Conservation (phyloP, 768 basidiomycete species). For the Rhodotorula sphaerocarpa region DNA sequence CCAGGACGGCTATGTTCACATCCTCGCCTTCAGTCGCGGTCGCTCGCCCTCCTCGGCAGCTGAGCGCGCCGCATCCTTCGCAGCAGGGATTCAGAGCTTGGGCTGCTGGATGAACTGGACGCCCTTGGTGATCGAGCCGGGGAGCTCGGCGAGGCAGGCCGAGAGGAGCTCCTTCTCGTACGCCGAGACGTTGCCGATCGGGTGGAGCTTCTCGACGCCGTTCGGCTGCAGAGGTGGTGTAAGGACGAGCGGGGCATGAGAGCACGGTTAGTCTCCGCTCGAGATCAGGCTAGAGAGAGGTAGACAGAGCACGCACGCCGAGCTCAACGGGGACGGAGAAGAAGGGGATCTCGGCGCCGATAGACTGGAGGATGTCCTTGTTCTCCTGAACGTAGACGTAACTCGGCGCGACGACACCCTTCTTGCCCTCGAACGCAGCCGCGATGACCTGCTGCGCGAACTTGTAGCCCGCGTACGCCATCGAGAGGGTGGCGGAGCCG, state of each 20-base stretch:
- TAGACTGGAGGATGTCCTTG: slow-evolving; percentile 65
- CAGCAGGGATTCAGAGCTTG: slow-evolving; percentile 30
- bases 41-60: too few relatives aligned
- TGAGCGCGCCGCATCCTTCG: too few relatives aligned
- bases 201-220: slow-evolving; percentile 71
- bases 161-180: slow-evolving; percentile 68
- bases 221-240: slow-evolving; percentile 49
- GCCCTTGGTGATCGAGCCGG: slow-evolving; percentile 55
- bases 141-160: slow-evolving; percentile 72
- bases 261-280: background rate
- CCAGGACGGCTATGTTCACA: background rate
- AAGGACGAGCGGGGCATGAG: background rate
- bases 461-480: slow-evolving; percentile 60
- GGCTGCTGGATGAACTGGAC: slow-evolving; percentile 32
- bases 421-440: slow-evolving; percentile 79
- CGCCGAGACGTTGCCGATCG: slow-evolving; percentile 66
- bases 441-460: slow-evolving; percentile 75
- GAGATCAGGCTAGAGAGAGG: background rate
- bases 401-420: slow-evolving; percentile 65
- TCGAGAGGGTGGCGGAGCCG: slow-evolving; percentile 79
- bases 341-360: slow-evolving; percentile 68
- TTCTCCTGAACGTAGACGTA: slow-evolving; percentile 69
- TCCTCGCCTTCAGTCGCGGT: background rate
- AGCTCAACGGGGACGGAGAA: slow-evolving; percentile 85
- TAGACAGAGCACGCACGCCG: slow-evolving; percentile 52